Percentiles rank a stretch among this genome's conserved stretches.
These are phyloP conservation scores for Xylaria sp. DNA, from an alignment of 2,329 filamentous ascomycete genomes.

Conservation along the genomic window DNA sequence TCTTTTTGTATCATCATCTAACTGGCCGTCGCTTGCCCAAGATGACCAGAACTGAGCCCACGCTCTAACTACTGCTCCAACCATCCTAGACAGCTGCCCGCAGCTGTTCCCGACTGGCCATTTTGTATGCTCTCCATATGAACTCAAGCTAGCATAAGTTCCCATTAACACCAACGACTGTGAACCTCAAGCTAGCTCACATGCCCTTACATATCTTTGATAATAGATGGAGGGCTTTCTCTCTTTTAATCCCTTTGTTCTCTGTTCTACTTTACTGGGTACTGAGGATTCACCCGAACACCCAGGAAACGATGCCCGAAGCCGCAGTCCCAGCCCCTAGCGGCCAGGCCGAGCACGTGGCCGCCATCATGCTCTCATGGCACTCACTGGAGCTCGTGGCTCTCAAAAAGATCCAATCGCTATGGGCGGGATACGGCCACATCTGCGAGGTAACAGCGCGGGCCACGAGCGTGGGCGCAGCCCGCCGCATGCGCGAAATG, in stretches of 20 bases:
- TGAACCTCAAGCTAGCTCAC: background rate
- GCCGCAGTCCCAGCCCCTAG: constrained; percentile 19
- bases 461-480: constrained; percentile 43
- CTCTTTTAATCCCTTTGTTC: constrained; percentile 8
- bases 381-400: constrained; percentile 56
- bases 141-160: background rate
- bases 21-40: too few species aligned
- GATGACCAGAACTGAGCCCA: too few species aligned
- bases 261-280: constrained; percentile 16
- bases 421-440: constrained; percentile 66
- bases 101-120: background rate
- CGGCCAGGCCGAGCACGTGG: constrained; percentile 50
- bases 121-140: background rate
- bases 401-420: constrained; percentile 54
- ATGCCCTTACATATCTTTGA: background rate
- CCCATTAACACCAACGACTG: background rate
- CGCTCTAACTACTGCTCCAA: too few species aligned
- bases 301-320: background rate
- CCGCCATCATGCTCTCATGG: constrained; percentile 55
- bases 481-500: constrained; percentile 27
- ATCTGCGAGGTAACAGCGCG: constrained; percentile 66
- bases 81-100: background rate
- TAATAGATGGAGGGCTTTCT: constrained; percentile 10
- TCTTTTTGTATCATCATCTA: too few species aligned
- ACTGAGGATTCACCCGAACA: background rate